Evolutionary conservation across 495 filamentous ascomycete species (phyloP).

Genomic region (Aspergillus funiculosus): DNA sequence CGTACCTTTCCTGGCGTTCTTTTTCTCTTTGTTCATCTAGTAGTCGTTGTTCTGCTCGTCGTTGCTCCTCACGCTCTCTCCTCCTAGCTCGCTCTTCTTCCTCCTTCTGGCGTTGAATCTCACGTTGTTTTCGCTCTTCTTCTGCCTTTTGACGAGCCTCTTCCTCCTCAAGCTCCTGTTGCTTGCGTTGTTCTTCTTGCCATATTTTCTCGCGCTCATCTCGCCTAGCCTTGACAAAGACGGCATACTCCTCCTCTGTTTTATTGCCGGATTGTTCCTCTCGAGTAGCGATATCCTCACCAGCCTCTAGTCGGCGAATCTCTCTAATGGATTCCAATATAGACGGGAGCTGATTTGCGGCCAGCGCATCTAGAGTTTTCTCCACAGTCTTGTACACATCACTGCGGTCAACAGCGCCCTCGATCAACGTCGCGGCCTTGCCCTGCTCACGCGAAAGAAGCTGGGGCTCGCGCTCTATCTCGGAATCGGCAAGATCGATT

Average conservation of each 20-base stretch:
- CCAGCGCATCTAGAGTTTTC: conserved; percentile 58
- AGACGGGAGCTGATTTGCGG: conserved; percentile 55
- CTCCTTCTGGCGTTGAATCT: conserved; percentile 54
- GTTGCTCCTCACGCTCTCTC: conserved; percentile 46
- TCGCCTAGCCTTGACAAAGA: conserved; percentile 59
- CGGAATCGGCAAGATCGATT: conserved; percentile 65
- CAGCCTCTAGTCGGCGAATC: conserved; percentile 66
- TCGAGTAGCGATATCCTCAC: conserved; percentile 60
- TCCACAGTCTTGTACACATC: conserved; percentile 74
- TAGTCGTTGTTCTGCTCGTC: conserved; percentile 48
- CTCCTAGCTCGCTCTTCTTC: conserved; percentile 52
- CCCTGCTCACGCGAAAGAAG: conserved; percentile 71
- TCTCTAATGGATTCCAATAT: conserved; percentile 65
- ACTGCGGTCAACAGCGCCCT: conserved; percentile 77
- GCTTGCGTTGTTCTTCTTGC: conserved; percentile 57
- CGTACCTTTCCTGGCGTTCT: conserved; percentile 50
- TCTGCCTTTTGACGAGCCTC: conserved; percentile 58
- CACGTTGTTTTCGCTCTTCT: conserved; percentile 58
- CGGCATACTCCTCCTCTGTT: conserved; percentile 76
- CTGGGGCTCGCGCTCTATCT: conserved; percentile 73
- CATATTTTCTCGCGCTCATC: conserved; percentile 59
- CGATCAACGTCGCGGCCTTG: conserved; percentile 77
- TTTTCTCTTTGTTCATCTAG: conserved; percentile 49
- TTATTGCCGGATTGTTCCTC: conserved; percentile 68
- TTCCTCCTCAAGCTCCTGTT: conserved; percentile 60